Base-by-base conservation (phyloP, 345 rosid species). In the Euphorbia peplus region DNA sequence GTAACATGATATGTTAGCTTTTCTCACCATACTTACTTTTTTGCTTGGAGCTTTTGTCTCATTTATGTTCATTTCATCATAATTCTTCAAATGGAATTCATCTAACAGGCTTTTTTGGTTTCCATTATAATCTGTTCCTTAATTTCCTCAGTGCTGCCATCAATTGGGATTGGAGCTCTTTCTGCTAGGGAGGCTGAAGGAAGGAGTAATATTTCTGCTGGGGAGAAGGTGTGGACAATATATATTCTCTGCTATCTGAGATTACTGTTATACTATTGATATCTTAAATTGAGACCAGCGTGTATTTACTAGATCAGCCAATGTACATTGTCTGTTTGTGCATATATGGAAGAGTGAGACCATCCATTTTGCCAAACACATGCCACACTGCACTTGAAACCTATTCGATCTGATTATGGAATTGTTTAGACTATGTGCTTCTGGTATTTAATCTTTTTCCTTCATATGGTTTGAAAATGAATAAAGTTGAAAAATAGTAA, bases 141-240 rank as follows among this genome's bases (percentile, higher is more conserved):
- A 74, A 32, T 55, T 60, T 85, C 22, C 28, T 53, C 57, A 91
- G 99, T 91, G 51, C 80, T 95, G 82, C 99, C 97, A 56, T 95
- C 99, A n/a, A 86, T 83, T 78, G 99, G 99, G 52, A 68, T 91
- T 72, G 97, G 97, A 60, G 95, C 96, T 63, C 97, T 95, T 75
- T 88, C 96, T 73, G 87, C 92, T 54, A 87, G 99, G 82, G 99
- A 95, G 77, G 95, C 95, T 13, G 96, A 89, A 81, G 96, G 97
- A 76, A 87, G 99, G 82, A 91, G 89, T 75, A 91, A 89, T 62
- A 72, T 85, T 54, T 84, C 96, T 77, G 83, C 93, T 1, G 93
- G 88, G 66, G 99, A 95, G 80, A 91, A 91, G 95, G 99, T 95
- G 74, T 42, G 29, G 11, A 51, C 54, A 18, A 50, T 39, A 41